Base-by-base conservation (phyloP, 148 eudicot species). In the Limonium bicolor region DNA sequence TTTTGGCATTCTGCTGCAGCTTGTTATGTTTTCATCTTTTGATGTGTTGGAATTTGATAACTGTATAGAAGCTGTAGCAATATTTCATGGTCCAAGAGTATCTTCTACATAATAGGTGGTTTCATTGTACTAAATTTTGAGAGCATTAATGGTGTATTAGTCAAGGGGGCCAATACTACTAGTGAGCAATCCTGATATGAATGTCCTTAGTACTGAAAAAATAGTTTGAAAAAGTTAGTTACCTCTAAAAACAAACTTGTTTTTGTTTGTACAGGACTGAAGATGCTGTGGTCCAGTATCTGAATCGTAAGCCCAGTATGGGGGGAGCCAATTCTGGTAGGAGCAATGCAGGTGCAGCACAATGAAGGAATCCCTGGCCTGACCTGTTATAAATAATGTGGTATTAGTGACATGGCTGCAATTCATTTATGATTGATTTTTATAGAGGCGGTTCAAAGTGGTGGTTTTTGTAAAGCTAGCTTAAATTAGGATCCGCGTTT, bases 221-320 rank as follows among this genome's bases (percentile, higher is more conserved):
- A 1, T 18, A 20, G 14, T 6, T 16, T 0, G n/a, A n/a, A n/a
- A n/a, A n/a, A n/a, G n/a, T n/a, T n/a, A n/a, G 42, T 20, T 24
- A 1, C 7, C 42, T 12, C 2, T 36, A 19, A 15, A 2, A 19
- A 40, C 44, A 19, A 40, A 40, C 25, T 12, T 39, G 8, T 18
- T 0, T 15, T 7, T 20, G 14, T 45, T 41, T 14, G 28, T 38
- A 9, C 31, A 86, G 96, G 97, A 64, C 60, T 50, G 95, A 90
- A 64, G 97, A 90, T 56, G 95, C 97, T 50, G 85, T 84, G 25
- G 59, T 67, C 33, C 80, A 84, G 38, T 90, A 90, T 59, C 45
- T 90, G 62, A 90, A 83, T 48, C 84, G 97, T 35, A 84, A 73
- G 64, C 59, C 82, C 35, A 30, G 59, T 16, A 43, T 43, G 48